Percentiles rank a stretch among this genome's conserved stretches.
phyloP scores from a whole-genome alignment of 257 asterid species.

The Parsonsia alboflavescens region DNA sequence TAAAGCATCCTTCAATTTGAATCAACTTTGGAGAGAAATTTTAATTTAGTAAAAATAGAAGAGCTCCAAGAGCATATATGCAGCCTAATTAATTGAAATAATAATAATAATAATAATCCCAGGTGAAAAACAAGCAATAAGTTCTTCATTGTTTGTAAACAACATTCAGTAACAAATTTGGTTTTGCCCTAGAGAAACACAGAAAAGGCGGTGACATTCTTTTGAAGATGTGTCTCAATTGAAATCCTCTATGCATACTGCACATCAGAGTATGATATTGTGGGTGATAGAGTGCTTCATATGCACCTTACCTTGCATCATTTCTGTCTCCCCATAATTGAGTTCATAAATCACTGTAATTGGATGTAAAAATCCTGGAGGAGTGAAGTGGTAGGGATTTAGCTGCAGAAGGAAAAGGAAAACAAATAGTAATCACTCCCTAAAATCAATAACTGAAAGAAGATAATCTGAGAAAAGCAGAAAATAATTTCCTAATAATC shows the following conservation, averaged over 20 bases:
- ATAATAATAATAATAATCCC: too few species aligned
- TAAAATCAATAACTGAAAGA: not conserved
- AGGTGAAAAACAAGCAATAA: too few species aligned
- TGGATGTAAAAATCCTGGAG: slow-evolving; percentile 78
- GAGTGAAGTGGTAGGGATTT: slow-evolving; percentile 80
- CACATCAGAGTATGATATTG: not conserved
- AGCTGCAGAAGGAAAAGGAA: slow-evolving; percentile 47
- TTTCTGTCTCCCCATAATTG: slow-evolving; percentile 88
- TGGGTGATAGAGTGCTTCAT: not conserved
- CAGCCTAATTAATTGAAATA: not conserved
- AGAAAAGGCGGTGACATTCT: not conserved
- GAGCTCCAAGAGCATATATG: not conserved
- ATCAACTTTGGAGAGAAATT: not conserved
- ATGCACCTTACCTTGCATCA: slow-evolving; percentile 68
- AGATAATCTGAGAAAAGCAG: not conserved
- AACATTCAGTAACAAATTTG: not conserved
- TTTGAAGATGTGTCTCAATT: not conserved
- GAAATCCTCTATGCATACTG: not conserved
- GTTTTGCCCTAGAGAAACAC: not conserved
- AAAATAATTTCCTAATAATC: not conserved
- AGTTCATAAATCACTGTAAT: slow-evolving; percentile 72
- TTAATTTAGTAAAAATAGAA: not conserved
- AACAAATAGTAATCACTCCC: slow-evolving; percentile 16
- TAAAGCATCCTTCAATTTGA: not conserved
- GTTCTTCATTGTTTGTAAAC: not conserved